These are phyloP conservation scores for Citrus glauca DNA, from an alignment of 345 rosid species.

Conservation along the genomic window DNA sequence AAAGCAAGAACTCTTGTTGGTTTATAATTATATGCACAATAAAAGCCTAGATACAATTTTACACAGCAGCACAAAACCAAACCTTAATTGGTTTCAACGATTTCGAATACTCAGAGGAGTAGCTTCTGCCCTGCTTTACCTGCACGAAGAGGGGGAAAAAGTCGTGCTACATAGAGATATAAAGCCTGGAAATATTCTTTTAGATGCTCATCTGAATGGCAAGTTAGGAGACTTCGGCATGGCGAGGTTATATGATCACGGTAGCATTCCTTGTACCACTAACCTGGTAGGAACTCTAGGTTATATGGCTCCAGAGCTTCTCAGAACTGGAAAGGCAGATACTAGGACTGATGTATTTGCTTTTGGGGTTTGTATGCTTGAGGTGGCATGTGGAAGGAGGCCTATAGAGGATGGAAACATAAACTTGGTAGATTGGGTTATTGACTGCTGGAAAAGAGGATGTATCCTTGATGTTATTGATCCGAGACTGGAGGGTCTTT, in stretches of 20 bases:
- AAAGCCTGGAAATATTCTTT: slow-evolving; percentile 46
- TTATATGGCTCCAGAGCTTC: slow-evolving; percentile 48
- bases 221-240: slow-evolving; percentile 30
- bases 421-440: slow-evolving; percentile 38
- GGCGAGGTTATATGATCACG: slow-evolving; percentile 21
- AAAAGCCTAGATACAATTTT: slow-evolving; percentile 45
- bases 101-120: slow-evolving; percentile 38
- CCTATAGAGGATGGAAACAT: slow-evolving; percentile 25
- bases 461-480: slow-evolving; percentile 13
- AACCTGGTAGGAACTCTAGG: slow-evolving; percentile 30
- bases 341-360: slow-evolving; percentile 39
- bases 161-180: slow-evolving; percentile 54
- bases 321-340: slow-evolving; percentile 36
- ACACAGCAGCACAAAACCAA: slow-evolving; percentile 12
- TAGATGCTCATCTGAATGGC: slow-evolving; percentile 22
- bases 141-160: slow-evolving; percentile 50
- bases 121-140: slow-evolving; percentile 44
- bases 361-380: slow-evolving; percentile 43
- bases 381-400: slow-evolving; percentile 46
- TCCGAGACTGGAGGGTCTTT: slow-evolving; percentile 4
- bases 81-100: slow-evolving; percentile 41
- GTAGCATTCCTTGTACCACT: slow-evolving; percentile 8
- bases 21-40: slow-evolving; percentile 43
- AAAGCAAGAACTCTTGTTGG: slow-evolving; percentile 39
- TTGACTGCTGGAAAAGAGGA: slow-evolving; percentile 15